Conservation (phyloP, 768 basidiomycete species). For the Clitopilus hobsonii region DNA sequence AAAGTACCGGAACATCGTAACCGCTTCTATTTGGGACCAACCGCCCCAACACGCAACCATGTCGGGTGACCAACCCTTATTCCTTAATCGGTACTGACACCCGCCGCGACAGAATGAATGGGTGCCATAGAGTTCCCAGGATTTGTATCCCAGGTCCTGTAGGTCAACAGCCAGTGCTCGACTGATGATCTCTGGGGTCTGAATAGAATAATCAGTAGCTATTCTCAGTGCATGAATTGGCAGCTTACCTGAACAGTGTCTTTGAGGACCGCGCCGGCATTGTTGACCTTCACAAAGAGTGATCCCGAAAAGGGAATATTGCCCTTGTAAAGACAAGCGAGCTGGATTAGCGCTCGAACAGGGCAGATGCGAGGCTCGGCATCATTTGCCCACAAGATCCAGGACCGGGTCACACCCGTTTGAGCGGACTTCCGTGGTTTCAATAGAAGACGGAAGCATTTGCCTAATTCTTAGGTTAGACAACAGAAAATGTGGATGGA, state of each 20-base stretch:
- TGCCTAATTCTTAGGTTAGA: too few species aligned
- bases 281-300: conserved; percentile 9
- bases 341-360: conserved; percentile 9
- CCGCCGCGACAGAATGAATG: conserved; percentile 17
- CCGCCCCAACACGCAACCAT: conserved; percentile 17
- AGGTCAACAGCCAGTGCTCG: conserved; percentile 11
- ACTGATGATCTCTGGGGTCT: conserved; percentile 10
- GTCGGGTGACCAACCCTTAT: conserved; percentile 7
- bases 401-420: conserved; percentile 11
- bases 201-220: too few species aligned
- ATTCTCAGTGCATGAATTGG: neutral
- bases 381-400: conserved; percentile 14
- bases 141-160: conserved; percentile 9
- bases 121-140: conserved; percentile 15
- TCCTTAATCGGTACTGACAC: conserved; percentile 13
- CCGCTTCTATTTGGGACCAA: conserved; percentile 17
- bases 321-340: conserved; percentile 8
- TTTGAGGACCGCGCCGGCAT: neutral
- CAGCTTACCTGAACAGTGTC: neutral
- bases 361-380: conserved; percentile 13
- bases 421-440: too few species aligned
- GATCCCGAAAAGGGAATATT: conserved; percentile 3
- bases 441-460: too few species aligned
- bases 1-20: conserved; percentile 6
- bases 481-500: too few species aligned